Percentiles rank a stretch among this genome's conserved stretches.
phyloP scores from a whole-genome alignment of 495 filamentous ascomycete species.

The Penicillium cataractarum region DNA sequence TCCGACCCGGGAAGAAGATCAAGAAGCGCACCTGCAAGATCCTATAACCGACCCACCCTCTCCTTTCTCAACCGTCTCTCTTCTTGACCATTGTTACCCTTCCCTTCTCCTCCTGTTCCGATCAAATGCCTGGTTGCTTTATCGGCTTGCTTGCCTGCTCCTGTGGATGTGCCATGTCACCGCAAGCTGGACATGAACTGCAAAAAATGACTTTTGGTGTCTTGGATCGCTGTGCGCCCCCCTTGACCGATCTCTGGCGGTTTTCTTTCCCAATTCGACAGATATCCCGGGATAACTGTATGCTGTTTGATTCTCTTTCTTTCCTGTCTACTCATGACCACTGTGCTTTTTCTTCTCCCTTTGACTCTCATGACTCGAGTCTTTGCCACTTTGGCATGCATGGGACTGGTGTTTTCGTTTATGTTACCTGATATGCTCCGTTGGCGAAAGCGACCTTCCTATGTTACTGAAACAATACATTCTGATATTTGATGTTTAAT shows the following conservation, averaged over 20 bases:
- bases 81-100: constrained; percentile 25
- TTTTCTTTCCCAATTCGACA: constrained; percentile 18
- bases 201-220: constrained; percentile 24
- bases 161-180: constrained; percentile 31
- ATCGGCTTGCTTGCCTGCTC: constrained; percentile 31
- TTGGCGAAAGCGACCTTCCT: constrained; percentile 41
- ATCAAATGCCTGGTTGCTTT: constrained; percentile 50
- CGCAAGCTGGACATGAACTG: constrained; percentile 33
- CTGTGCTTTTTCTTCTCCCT: constrained; percentile 26
- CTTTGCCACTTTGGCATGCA: constrained; percentile 47
- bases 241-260: constrained; percentile 13
- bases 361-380: constrained; percentile 43
- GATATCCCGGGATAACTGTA: constrained; percentile 15
- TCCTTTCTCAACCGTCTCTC: constrained; percentile 4
- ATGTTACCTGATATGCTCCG: constrained; percentile 35
- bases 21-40: constrained; percentile 78
- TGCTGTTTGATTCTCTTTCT: constrained; percentile 17
- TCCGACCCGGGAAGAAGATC: constrained; percentile 41
- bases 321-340: constrained; percentile 23
- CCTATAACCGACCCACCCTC: constrained; percentile 52
- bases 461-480: constrained; percentile 38
- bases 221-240: constrained; percentile 31
- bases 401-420: constrained; percentile 49
- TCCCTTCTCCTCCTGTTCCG: constrained; percentile 28
- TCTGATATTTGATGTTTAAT: constrained; percentile 21